Base-by-base conservation (phyloP, 192 early-diverging fungal species). In the Entomortierella lignicola region DNA sequence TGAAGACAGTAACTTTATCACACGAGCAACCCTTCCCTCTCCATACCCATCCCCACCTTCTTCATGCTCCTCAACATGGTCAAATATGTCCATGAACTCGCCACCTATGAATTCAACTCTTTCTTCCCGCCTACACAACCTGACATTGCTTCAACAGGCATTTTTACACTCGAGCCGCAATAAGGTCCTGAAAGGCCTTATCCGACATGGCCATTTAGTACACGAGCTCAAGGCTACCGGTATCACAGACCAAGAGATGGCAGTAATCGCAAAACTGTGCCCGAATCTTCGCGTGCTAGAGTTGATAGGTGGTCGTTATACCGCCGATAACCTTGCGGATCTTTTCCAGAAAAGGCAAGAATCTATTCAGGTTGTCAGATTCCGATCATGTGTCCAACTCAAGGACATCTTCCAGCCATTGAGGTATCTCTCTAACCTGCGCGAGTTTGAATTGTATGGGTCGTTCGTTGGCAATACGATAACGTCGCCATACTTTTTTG, bases 381-480 rank as follows among this genome's bases (percentile, higher is more conserved):
- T 79, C 47, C 61, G 63, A 31, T 58, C 47, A 23, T 79, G 75
- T 56, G 58, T 79, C 3, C 55, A 48, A 10, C 60, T 79, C 51
- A 52, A 50, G 30, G 75, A 79, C 41, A 70, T 79, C 57, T 79
- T 79, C 15, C 66, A 70, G 31, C 67, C 75, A 0, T 17, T 79
- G 39, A 30, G 57, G 6, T 58, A 70, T 2, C 26, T 79, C 13
- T 48, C 59, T 10, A 79, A 79, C 43, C 20, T 79, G 56, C 61
- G 63, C 6, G 75, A 66, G 25, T 79, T 79, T 69, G 67, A 70
- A n/a, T 52, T 79, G 41, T 56, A 79, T 65, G 75, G 75, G 5
- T 79, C 75, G 20, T 79, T 69, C 53, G 75, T 79, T 0, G 75
- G 75, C n/a, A 79, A 79, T 57, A 79, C 75, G 15, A 79, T 79